A percentile compares a stretch with the other conserved stretches of the same genome.
phyloP scores from a whole-genome alignment of 257 asterid species.

The Solanum tacnaense region DNA sequence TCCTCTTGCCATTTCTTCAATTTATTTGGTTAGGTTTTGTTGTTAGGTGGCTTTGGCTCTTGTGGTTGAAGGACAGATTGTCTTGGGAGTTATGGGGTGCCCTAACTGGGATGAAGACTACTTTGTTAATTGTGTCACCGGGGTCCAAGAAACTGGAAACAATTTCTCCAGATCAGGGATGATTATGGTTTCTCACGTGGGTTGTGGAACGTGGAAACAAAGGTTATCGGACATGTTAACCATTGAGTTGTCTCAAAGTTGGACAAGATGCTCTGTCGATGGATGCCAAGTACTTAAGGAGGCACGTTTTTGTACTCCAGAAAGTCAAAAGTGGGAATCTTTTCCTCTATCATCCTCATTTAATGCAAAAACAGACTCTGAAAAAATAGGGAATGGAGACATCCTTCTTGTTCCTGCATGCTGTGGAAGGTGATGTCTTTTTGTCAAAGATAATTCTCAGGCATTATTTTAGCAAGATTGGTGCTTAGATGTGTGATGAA shows the following conservation, averaged over 20 bases:
- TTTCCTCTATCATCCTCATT: slow-evolving; percentile 57
- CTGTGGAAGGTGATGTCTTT: slow-evolving; percentile 73
- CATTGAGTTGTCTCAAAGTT: slow-evolving; percentile 13
- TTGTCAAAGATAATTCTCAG: neutral
- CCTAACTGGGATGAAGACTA: slow-evolving; percentile 67
- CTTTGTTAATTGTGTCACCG: slow-evolving; percentile 11
- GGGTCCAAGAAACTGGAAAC: slow-evolving; percentile 11
- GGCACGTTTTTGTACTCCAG: slow-evolving; percentile 74
- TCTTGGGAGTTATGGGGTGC: slow-evolving; percentile 94
- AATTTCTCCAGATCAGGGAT: slow-evolving; percentile 38
- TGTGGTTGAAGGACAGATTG: slow-evolving; percentile 77
- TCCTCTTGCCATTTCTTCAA: neutral
- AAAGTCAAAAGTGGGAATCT: slow-evolving; percentile 87
- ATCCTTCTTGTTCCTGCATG: slow-evolving; percentile 68
- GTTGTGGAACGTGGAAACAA: slow-evolving; percentile 86
- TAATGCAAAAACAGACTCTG: slow-evolving; percentile 38
- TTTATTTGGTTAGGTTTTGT: neutral
- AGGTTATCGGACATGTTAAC: slow-evolving; percentile 20
- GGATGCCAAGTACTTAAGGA: slow-evolving; percentile 30
- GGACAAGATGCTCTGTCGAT: slow-evolving; percentile 82
- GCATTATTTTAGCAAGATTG: neutral
- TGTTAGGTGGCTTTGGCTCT: slow-evolving; percentile 91
- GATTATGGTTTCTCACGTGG: slow-evolving; percentile 77
- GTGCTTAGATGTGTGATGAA: neutral
- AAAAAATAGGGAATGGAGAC: slow-evolving; percentile 39